A percentile compares a stretch with the other conserved stretches of the same genome.
Conservation (phyloP, 2,329 filamentous ascomycete genomes). For the Aspergillus sp. region DNA sequence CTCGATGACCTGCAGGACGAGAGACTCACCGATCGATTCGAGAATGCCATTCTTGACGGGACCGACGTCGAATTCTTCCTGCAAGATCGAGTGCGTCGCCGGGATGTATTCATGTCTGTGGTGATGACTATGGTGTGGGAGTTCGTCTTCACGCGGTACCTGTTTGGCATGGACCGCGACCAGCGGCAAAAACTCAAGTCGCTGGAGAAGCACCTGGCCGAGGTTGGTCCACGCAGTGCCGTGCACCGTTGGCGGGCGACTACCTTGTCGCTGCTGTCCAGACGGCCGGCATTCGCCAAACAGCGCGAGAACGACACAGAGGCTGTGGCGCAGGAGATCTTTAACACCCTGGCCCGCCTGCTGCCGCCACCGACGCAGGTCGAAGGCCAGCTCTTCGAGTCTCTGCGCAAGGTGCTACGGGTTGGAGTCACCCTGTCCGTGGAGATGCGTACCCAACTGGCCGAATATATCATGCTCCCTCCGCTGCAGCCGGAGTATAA, state of each 20-base stretch:
- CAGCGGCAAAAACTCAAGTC: slow-evolving; percentile 96
- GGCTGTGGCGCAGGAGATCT: slow-evolving; percentile 87
- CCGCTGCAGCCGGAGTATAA: slow-evolving; percentile 93
- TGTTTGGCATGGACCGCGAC: slow-evolving; percentile 97
- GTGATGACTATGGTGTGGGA: slow-evolving; percentile 99
- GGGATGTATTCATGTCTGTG: slow-evolving; percentile 97
- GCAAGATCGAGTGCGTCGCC: slow-evolving; percentile 73
- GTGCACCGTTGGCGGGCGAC: slow-evolving; percentile 96
- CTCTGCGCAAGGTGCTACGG: slow-evolving; percentile 77
- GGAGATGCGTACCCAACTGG: slow-evolving; percentile 93
- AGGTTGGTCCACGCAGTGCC: slow-evolving; percentile 79
- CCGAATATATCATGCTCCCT: slow-evolving; percentile 97
- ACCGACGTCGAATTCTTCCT: slow-evolving; percentile 86
- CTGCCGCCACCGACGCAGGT: slow-evolving; percentile 78
- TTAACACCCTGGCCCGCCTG: slow-evolving; percentile 72
- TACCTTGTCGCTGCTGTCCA: slow-evolving; percentile 79
- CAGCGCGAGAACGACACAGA: slow-evolving; percentile 87
- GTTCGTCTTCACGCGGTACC: slow-evolving; percentile 93
- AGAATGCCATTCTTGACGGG: slow-evolving; percentile 89
- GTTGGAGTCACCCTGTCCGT: slow-evolving; percentile 85
- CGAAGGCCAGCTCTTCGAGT: slow-evolving; percentile 70
- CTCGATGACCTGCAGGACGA: slow-evolving; percentile 60
- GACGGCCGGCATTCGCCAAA: slow-evolving; percentile 66
- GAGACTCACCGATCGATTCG: slow-evolving; percentile 85
- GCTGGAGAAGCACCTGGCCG: slow-evolving; percentile 80